Conservation (phyloP, 2,329 filamentous ascomycete genomes). For the Talaromyces sp. region DNA sequence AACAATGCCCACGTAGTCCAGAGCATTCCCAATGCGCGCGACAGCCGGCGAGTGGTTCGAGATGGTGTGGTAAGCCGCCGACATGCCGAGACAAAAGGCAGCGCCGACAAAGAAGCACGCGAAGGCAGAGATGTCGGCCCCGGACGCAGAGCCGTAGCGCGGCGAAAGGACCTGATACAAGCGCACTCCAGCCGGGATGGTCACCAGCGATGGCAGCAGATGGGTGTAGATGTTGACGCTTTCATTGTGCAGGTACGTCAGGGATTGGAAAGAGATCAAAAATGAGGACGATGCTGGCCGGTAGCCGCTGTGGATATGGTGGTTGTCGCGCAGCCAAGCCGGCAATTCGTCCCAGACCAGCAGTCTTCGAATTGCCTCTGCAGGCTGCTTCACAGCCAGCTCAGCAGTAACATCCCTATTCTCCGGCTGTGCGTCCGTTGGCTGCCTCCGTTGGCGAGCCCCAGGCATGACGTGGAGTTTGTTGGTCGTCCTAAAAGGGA, state of each 20-base stretch:
- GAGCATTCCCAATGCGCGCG: slow-evolving; percentile 78
- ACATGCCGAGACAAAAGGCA: slow-evolving; percentile 69
- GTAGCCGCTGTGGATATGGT: slow-evolving; percentile 63
- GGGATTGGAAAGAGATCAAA: slow-evolving; percentile 50
- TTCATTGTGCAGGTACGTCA: slow-evolving; percentile 63
- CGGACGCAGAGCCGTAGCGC: slow-evolving; percentile 59
- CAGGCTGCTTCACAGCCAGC: slow-evolving; percentile 23
- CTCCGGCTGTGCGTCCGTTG: slow-evolving; percentile 17
- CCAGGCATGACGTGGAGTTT: slow-evolving; percentile 2
- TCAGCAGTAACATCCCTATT: slow-evolving; percentile 19
- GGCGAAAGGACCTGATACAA: slow-evolving; percentile 57
- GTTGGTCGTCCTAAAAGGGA: background rate
- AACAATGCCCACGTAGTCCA: slow-evolving; percentile 94
- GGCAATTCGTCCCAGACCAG: slow-evolving; percentile 50
- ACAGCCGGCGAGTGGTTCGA: slow-evolving; percentile 77
- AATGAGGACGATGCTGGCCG: slow-evolving; percentile 60
- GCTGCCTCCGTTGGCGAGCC: slow-evolving; percentile 25
- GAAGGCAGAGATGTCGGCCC: slow-evolving; percentile 65
- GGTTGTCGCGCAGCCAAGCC: slow-evolving; percentile 59
- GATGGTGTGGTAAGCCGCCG: slow-evolving; percentile 77
- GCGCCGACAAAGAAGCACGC: slow-evolving; percentile 74
- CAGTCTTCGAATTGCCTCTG: slow-evolving; percentile 26
- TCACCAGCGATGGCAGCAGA: slow-evolving; percentile 60
- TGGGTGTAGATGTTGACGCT: slow-evolving; percentile 69
- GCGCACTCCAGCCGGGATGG: slow-evolving; percentile 47